Evolutionary conservation across 306 rosid genomes (phyloP), one percentile per base, ranked within the genome.

Genomic region (Quercus engelmannii): DNA sequence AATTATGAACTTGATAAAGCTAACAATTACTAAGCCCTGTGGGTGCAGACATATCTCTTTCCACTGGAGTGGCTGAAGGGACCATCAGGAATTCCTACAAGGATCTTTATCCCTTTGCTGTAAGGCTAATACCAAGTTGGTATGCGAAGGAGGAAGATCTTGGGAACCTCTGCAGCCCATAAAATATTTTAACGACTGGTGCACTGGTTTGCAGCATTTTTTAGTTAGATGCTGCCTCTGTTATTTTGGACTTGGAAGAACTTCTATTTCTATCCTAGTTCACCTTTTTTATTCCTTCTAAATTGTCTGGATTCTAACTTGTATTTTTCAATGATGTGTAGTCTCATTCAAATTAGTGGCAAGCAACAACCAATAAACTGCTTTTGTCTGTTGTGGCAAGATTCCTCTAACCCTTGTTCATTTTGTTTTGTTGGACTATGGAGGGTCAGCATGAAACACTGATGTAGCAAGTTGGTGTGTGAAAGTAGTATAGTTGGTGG

Each of bases 1-100:
- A 23, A 31, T 67, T 73, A 19, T 58, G 35, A 55, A 59, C 26
- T 31, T 30, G 8, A 52, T 30, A 41, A 6, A 58, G 25, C 20
- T 31, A 4, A 62, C 52, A 35, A 10, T 33, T 23, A 68, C 17
- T 19, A 46, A 20, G 35, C 49, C 51, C 43, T 81, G 38, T 57
- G 81, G 73, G 67, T 82, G 87, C 94, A 93, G 99, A 93, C 79
- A 93, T 95, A 73, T 93, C 98, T 46, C 49, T 91, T 17, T 96
- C 96, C 25, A 90, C 98, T 1, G 99, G 99, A 71, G 97, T 95
- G 30, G 98, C 99, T 20, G 99, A 95, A 87, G 99, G 96, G 75
- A 93, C 99, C 56, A 95, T 93, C 77, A 89, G 94, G 80, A 95
- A 93, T 81, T 93, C 98, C 3, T 91, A 91, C 85, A 93, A 93